Base-by-base conservation (phyloP, 352 stramenopile genomes). In the Pythium scleroteichum region DNA sequence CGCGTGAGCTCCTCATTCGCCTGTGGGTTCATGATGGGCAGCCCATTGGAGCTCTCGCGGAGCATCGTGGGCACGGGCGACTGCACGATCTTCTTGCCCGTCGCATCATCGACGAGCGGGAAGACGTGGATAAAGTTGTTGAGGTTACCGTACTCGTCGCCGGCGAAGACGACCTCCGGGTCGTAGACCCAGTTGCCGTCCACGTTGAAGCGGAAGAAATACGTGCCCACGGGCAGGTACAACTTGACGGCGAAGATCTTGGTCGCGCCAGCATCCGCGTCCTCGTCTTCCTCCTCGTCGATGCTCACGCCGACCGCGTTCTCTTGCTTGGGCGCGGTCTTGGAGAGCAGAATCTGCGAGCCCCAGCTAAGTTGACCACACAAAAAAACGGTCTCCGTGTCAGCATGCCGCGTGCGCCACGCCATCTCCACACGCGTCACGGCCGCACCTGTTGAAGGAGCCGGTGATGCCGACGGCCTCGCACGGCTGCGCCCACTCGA, bases 81-180 rank as follows among this genome's bases (percentile, higher is more conserved):
- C 53, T 94, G 82, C 23, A 91, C 24, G 0, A 61, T 41, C 53
- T 87, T 88, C 46, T 79, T 66, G 45, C 73, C 65, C 0, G 64
- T 44, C 0, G 59, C 56, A 9, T 49, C 38, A 22, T 64, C 47
- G 3, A 67, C 47, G 16, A 48, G 61, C 19, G 61, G 45, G 47
- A 63, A 68, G 50, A 94, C 79, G 47, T 70, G 85, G 59, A 94
- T 87, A 35, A 94, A 92, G 59, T 94, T 94, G 62, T 94, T 94
- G 48, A 94, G 70, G 60, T 94, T 94, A n/a, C 85, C 85, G 57
- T 92, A 94, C 59, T 87, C 82, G 50, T 94, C 85, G 0, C 79
- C 79, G 2, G 85, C 85, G 61, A 94, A 94, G 2, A 81, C 75
- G 29, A 90, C 80, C 44, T 94, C 85, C 0, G 85, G 83, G 62